Conservation (phyloP, 2,329 filamentous ascomycete genomes). For the Beauveria sp. region DNA sequence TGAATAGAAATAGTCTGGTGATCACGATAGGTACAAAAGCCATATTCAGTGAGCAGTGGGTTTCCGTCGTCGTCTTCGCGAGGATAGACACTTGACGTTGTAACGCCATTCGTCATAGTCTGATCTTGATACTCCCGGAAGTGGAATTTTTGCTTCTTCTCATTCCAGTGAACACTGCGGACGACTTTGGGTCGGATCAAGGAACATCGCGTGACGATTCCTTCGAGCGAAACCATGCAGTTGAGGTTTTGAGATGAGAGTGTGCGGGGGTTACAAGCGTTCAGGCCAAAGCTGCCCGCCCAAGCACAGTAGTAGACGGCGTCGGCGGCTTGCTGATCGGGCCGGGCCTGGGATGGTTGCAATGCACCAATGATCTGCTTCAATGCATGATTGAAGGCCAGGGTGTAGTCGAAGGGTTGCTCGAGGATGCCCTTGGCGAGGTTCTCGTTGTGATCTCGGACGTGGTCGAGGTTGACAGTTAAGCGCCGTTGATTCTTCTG, state of each 20-base stretch:
- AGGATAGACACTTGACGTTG: slow-evolving; percentile 87
- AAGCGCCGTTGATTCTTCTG: slow-evolving; percentile 59
- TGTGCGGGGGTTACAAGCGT: slow-evolving; percentile 88
- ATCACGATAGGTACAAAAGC: slow-evolving; percentile 89
- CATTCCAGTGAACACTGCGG: slow-evolving; percentile 95
- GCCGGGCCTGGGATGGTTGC: slow-evolving; percentile 60
- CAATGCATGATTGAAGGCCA: slow-evolving; percentile 84
- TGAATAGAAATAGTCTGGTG: slow-evolving; percentile 98
- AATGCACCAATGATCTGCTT: slow-evolving; percentile 75
- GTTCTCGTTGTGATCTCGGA: slow-evolving; percentile 77
- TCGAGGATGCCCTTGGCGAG: slow-evolving; percentile 73
- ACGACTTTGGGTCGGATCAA: slow-evolving; percentile 95
- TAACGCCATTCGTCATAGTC: slow-evolving; percentile 90
- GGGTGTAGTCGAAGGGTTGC: slow-evolving; percentile 78
- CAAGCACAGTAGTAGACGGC: slow-evolving; percentile 95
- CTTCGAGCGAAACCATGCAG: slow-evolving; percentile 93
- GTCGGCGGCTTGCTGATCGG: slow-evolving; percentile 70
- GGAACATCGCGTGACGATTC: slow-evolving; percentile 94
- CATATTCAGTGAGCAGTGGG: slow-evolving; percentile 88
- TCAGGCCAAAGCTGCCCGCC: slow-evolving; percentile 90
- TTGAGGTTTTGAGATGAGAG: slow-evolving; percentile 85
- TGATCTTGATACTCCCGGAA: slow-evolving; percentile 90
- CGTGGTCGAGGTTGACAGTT: slow-evolving; percentile 78
- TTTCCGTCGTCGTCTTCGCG: slow-evolving; percentile 91
- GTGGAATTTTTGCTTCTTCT: slow-evolving; percentile 77